These are phyloP conservation scores for Canariomyces notabilis DNA, from an alignment of 2,329 filamentous ascomycete genomes.

Conservation along the genomic window DNA sequence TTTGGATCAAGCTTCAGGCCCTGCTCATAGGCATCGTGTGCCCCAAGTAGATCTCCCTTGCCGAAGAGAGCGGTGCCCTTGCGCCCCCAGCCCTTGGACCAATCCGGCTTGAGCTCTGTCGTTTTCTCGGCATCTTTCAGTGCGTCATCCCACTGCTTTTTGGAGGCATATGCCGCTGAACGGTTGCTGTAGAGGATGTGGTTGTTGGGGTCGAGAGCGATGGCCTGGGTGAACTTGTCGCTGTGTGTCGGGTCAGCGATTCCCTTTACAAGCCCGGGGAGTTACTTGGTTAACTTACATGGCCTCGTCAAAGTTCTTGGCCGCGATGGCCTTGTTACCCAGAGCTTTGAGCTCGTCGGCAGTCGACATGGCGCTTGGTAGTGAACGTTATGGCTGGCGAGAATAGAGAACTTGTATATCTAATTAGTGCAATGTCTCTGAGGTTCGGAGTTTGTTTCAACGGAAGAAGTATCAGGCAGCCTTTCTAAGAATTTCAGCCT, in stretches of 20 bases:
- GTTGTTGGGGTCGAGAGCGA: constrained; percentile 79
- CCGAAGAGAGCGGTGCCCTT: constrained; percentile 91
- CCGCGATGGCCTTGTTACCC: constrained; percentile 97
- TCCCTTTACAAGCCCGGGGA: not conserved
- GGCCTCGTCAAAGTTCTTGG: constrained; percentile 93
- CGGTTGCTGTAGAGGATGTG: constrained; percentile 98
- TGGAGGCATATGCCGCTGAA: constrained; percentile 80
- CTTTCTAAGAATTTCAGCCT: not conserved
- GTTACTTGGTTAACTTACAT: constrained; percentile 58
- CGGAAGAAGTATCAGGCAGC: too few relatives aligned
- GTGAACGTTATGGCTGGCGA: not conserved
- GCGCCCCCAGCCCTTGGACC: constrained; percentile 92
- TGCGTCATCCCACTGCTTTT: constrained; percentile 80
- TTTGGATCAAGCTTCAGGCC: constrained; percentile 88
- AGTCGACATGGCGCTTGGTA: constrained; percentile 44
- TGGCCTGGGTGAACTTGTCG: constrained; percentile 91
- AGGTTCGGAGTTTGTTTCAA: too few relatives aligned
- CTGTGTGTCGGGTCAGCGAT: constrained; percentile 43
- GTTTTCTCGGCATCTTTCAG: constrained; percentile 89
- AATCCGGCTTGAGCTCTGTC: constrained; percentile 91
- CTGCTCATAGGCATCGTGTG: constrained; percentile 86
- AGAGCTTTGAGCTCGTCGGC: constrained; percentile 86
- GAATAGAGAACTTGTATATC: constrained; percentile 3
- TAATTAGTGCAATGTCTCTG: constrained; percentile 19
- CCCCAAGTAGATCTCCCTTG: constrained; percentile 74